Conservation (phyloP, 495 filamentous ascomycete species). For the Venustampulla echinocandica region DNA sequence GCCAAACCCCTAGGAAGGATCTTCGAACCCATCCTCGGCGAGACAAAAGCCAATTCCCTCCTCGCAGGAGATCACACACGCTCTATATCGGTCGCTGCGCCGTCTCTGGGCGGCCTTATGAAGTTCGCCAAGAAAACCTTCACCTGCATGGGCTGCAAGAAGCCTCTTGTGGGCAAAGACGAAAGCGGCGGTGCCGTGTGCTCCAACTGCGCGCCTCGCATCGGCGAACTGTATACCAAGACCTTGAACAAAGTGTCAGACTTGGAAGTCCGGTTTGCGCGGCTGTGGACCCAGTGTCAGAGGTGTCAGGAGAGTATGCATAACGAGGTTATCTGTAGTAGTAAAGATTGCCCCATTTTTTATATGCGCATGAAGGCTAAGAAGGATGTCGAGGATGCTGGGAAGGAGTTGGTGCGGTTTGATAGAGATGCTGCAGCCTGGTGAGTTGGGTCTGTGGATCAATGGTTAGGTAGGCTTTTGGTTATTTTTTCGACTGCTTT, state of each 20-base stretch:
- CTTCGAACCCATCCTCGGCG: conserved; percentile 94
- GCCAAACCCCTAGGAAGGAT: conserved; percentile 89
- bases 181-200: conserved; percentile 85
- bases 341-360: conserved; percentile 95
- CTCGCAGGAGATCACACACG: conserved; percentile 88
- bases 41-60: conserved; percentile 76
- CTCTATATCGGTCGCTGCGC: conserved; percentile 80
- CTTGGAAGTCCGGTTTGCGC: conserved; percentile 83
- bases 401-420: conserved; percentile 84
- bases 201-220: conserved; percentile 67
- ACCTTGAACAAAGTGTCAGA: conserved; percentile 79
- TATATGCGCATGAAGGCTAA: conserved; percentile 99
- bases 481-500: too few species aligned
- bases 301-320: conserved; percentile 96
- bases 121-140: conserved; percentile 95
- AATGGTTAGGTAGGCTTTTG: too few species aligned
- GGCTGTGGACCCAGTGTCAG: conserved; percentile 98
- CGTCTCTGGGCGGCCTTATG: conserved; percentile 88
- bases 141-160: conserved; percentile 99
- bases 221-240: conserved; percentile 91
- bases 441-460: too few species aligned
- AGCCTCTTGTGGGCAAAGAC: conserved; percentile 70
- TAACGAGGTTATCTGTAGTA: conserved; percentile 94
- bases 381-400: conserved; percentile 94
- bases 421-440: conserved; percentile 61